Evolutionary conservation across 768 basidiomycete genomes (phyloP).

Genomic region (Leucocoprinus birnbaumii): DNA sequence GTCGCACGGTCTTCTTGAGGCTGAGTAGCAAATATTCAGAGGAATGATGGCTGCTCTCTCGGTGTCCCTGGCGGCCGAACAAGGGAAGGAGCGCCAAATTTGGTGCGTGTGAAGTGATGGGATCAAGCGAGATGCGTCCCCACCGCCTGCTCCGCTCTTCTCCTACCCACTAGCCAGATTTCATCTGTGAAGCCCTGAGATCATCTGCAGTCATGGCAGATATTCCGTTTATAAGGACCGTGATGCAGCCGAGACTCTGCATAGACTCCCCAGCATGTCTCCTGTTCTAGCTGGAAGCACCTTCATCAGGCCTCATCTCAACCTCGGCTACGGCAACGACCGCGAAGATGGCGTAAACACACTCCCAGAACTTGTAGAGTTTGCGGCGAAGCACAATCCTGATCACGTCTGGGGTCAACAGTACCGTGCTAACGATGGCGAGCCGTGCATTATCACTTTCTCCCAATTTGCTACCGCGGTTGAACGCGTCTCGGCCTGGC

Average conservation of each 20-base stretch:
- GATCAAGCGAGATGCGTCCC: background rate
- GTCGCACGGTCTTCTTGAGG: background rate
- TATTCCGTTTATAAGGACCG: background rate
- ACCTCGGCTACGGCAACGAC: slow-evolving; percentile 27
- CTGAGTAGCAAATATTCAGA: no score
- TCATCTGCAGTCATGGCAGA: background rate
- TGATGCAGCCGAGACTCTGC: background rate
- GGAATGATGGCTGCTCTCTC: no score
- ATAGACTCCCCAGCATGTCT: background rate
- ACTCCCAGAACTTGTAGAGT: slow-evolving; percentile 35
- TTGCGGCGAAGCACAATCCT: slow-evolving; percentile 30
- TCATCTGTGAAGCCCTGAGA: background rate
- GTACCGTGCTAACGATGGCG: slow-evolving; percentile 18
- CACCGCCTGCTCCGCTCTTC: background rate
- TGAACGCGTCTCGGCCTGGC: slow-evolving; percentile 31
- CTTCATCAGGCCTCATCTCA: slow-evolving; percentile 34
- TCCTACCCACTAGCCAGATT: background rate
- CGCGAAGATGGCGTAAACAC: slow-evolving; percentile 26
- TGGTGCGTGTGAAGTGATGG: background rate
- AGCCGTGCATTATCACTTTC: slow-evolving; percentile 29
- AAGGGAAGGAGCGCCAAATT: background rate
- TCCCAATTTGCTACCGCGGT: slow-evolving; percentile 29
- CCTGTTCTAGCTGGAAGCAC: slow-evolving; percentile 12
- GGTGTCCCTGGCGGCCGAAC: no score
- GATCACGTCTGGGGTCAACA: slow-evolving; percentile 34